Conservation (phyloP, 495 filamentous ascomycete species). For the Xylona heveae region DNA sequence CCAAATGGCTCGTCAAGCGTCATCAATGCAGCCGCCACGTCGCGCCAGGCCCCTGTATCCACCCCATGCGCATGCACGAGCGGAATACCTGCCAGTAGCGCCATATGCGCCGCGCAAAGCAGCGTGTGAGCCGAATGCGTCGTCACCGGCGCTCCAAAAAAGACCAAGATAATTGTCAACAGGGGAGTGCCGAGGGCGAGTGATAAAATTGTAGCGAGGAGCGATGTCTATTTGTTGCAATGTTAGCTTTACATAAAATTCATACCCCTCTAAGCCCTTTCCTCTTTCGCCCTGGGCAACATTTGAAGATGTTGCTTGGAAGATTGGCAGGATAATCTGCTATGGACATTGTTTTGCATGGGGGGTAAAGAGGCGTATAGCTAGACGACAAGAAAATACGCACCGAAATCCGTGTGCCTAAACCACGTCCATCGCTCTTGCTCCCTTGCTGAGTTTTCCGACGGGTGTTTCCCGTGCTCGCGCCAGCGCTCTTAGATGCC, state of each 20-base stretch:
- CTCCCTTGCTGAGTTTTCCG: too few species aligned
- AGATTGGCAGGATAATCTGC: too few species aligned
- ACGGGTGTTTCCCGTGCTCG: slow-evolving; percentile 2
- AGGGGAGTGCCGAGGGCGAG: slow-evolving; percentile 41
- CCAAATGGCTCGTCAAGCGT: slow-evolving; percentile 50
- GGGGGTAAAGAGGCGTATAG: too few species aligned
- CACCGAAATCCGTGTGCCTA: too few species aligned
- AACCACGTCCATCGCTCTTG: too few species aligned
- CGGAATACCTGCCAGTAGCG: slow-evolving; percentile 50
- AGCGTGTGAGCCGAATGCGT: slow-evolving; percentile 62
- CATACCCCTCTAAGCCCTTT: too few species aligned
- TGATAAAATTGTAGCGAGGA: slow-evolving; percentile 37
- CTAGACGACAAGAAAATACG: too few species aligned
- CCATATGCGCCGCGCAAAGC: slow-evolving; percentile 60
- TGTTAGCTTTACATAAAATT: too few species aligned
- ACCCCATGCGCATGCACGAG: slow-evolving; percentile 75
- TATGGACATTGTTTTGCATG: too few species aligned
- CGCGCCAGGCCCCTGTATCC: slow-evolving; percentile 47
- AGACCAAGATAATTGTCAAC: slow-evolving; percentile 43
- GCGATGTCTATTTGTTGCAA: slow-evolving; percentile 33
- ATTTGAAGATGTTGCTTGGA: too few species aligned
- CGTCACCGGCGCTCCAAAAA: slow-evolving; percentile 80
- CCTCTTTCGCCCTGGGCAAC: too few species aligned
- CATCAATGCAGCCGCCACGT: slow-evolving; percentile 32
- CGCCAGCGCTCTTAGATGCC: slow-evolving; percentile 14